Evolutionary conservation across 2,329 filamentous ascomycete genomes (phyloP).

Genomic region (Arthrobotrys pseudoclavata): DNA sequence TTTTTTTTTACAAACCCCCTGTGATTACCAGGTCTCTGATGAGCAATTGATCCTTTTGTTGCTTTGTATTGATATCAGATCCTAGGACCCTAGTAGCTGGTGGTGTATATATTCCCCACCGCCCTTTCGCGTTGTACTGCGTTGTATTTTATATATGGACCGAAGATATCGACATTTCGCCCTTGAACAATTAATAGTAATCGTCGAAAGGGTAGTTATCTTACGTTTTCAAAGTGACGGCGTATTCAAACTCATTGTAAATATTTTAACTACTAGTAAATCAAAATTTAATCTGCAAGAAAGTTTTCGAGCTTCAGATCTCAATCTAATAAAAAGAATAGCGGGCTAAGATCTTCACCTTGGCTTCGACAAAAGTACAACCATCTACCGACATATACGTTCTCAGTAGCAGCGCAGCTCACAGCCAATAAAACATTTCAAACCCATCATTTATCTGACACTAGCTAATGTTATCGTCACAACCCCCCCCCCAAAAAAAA

Average conservation of each 20-base stretch:
- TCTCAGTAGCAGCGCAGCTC: background rate
- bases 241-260: background rate
- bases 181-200: too few relatives aligned
- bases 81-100: background rate
- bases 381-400: constrained; percentile 3
- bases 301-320: background rate
- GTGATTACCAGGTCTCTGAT: too few relatives aligned
- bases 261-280: too few relatives aligned
- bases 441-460: constrained; percentile 4
- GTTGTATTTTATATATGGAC: constrained; percentile 1
- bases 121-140: background rate
- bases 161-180: background rate
- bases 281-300: too few relatives aligned
- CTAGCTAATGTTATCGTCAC: constrained; percentile 33
- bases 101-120: background rate
- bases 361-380: background rate
- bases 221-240: too few relatives aligned
- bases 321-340: background rate
- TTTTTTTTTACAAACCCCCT: too few relatives aligned
- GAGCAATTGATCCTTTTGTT: too few relatives aligned
- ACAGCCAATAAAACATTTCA: constrained; percentile 11
- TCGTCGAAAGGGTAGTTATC: too few relatives aligned
- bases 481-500: too few relatives aligned
- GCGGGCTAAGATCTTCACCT: too few relatives aligned
- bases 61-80: too few relatives aligned